Base-by-base conservation (phyloP, 805 yeast species). In the Cyberlindnera samutprakarnensis region DNA sequence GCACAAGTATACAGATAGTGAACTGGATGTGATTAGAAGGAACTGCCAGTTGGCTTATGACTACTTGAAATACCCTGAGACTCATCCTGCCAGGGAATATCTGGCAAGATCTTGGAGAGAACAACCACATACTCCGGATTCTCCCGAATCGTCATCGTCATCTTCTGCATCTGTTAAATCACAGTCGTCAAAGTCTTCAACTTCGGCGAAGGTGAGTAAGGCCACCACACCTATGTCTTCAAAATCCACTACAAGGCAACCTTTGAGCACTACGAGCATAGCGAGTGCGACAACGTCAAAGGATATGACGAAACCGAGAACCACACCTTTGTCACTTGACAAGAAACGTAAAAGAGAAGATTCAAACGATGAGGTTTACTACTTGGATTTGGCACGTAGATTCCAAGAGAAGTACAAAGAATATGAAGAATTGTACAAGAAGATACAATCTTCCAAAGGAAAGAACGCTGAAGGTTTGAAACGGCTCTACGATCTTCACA, bases 401-500 rank as follows among this genome's bases (percentile, higher is more conserved):
- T 74, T 74, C 59, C 64, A 59, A 35, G 31, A 41, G 14, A 60
- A 63, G 30, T 74, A 74, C 50, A 56, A 59, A 24, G 77, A 70
- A 46, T 74, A 74, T 47, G 64, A 59, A 14, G 37, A 46, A 13
- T 53, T 74, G n/a, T 72, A 74, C 51, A 46, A 33, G 23, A 23
- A 33, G 13, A 28, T 39, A 24, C n/a, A 32, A 11, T 10, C 25
- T 12, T 17, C 38, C 13, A 25, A 25, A 13, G 28, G 37, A 6
- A 28, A 30, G 14, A 30, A 42, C 17, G 18, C 25, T 4, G 33
- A 32, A 11, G 39, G 41, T 10, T 54, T 53, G 36, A 68, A 51
- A 46, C 59, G 54, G 46, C 52, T 75, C 30, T 59, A 64, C 45
- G 66, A 66, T 31, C 47, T 75, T 53, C 82, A 75, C 50, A 64